Base-by-base conservation (phyloP, 345 rosid genomes). In the Ceriops tagal region DNA sequence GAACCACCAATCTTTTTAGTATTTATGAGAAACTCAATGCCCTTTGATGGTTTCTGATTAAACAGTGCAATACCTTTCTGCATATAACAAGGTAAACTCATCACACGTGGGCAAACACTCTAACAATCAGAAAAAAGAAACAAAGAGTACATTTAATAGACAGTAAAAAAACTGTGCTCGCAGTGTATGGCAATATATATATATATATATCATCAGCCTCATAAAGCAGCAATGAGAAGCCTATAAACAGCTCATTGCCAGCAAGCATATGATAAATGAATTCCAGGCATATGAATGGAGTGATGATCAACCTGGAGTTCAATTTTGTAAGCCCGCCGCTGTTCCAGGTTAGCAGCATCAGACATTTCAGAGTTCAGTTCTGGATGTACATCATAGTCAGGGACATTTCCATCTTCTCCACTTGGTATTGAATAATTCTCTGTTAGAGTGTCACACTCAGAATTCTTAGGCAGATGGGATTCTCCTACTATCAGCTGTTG, bases 41-140 rank as follows among this genome's bases (percentile, higher is more conserved):
- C 98, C 85, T 89, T 91, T 70, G 92, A 83, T 61, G 97, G 97
- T 74, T 91, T 93, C 86, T 87, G 77, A 76, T 89, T 93, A 77
- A 93, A 91, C 57, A 93, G 84, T 47, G 88, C 69, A 74, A 91
- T 75, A 62, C 97, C 92, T 88, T 93, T 89, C 97, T 93, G 97
- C 95, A 87, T 69, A 60, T 30, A 83, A 80, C 77, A 70, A 59
- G 75, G 60, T 58, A 74, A 67, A 72, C 37, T 32, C 57, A 80
- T 81, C 76, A 82, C 34, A 43, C 55, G 49, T 31, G 20, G 66
- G 26, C 19, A 53, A 21, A 30, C 39, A 35, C 21, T n/a, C 32
- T n/a, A 73, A 64, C 53, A 39, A 43, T 49, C 32, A 5, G 32
- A 30, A 22, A 39, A 64, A 11, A 21, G 31, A 26, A 16, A 21